Evolutionary conservation across 768 basidiomycete species (phyloP).

Genomic region (Rossbeevera mucosa): DNA sequence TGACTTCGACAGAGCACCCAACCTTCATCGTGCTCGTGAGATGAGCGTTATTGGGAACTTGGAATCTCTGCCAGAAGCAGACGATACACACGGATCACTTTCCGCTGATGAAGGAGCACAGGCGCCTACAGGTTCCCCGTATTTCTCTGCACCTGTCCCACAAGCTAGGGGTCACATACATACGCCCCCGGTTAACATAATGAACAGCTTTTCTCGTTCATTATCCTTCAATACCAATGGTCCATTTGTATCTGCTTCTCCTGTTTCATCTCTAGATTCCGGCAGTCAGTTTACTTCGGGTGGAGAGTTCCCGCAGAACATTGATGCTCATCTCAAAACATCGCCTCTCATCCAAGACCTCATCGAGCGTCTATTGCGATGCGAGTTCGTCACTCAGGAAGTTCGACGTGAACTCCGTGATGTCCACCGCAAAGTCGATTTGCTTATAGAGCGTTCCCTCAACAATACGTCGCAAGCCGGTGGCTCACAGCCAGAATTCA

Average conservation of each 20-base stretch:
- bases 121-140: constrained; percentile 29
- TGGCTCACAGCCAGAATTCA: constrained; percentile 64
- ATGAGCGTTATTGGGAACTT: constrained; percentile 46
- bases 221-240: constrained; percentile 42
- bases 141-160: constrained; percentile 38
- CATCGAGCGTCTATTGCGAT: constrained; percentile 66
- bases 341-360: constrained; percentile 76
- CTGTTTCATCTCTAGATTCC: constrained; percentile 75
- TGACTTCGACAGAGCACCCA: constrained; percentile 43
- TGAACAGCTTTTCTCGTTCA: constrained; percentile 32
- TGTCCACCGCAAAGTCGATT: constrained; percentile 71
- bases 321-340: constrained; percentile 70
- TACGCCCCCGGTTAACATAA: constrained; percentile 45
- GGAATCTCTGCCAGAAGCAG: constrained; percentile 52
- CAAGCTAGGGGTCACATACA: constrained; percentile 37
- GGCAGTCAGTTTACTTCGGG: constrained; percentile 56
- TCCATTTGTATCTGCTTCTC: constrained; percentile 60
- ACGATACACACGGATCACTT: constrained; percentile 42
- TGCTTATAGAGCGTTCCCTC: constrained; percentile 67
- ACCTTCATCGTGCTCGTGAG: constrained; percentile 43
- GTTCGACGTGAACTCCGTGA: constrained; percentile 72
- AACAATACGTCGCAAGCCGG: constrained; percentile 16
- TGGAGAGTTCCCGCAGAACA: constrained; percentile 43
- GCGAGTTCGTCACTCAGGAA: constrained; percentile 64
- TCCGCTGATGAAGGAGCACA: constrained; percentile 25